A percentile compares a stretch with the other conserved stretches of the same genome.
Evolutionary conservation across 805 yeast genomes (phyloP).

Genomic region (Ogataea ganodermae): DNA sequence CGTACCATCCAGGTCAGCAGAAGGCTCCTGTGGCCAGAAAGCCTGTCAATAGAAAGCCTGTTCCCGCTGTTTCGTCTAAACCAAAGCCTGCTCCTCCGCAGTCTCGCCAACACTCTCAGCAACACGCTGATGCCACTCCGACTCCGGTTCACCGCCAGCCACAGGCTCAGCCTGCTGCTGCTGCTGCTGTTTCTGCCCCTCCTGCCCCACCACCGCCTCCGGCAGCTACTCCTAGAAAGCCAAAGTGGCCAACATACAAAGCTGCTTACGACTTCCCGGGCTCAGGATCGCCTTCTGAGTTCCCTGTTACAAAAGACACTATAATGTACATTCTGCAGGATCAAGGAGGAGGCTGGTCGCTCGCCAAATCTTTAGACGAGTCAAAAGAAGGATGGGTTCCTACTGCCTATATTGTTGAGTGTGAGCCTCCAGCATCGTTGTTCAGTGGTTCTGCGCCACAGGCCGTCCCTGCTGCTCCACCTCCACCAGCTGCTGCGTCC

Average conservation of each 20-base stretch:
- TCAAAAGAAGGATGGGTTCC: slow-evolving; percentile 96
- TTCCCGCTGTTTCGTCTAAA: slow-evolving; percentile 22
- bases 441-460: slow-evolving; percentile 35
- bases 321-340: slow-evolving; percentile 70
- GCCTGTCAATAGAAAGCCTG: slow-evolving; percentile 32
- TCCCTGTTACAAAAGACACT: slow-evolving; percentile 77
- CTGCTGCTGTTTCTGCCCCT: slow-evolving; percentile 10
- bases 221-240: slow-evolving; percentile 61
- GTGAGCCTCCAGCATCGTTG: slow-evolving; percentile 47
- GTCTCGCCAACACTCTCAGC: slow-evolving; percentile 17
- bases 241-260: slow-evolving; percentile 73
- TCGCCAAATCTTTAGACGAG: slow-evolving; percentile 77
- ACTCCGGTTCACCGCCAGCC: slow-evolving; percentile 14
- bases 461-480: slow-evolving; percentile 37
- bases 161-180: slow-evolving; percentile 15
- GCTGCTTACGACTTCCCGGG: slow-evolving; percentile 92
- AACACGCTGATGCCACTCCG: not conserved
- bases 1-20: slow-evolving; percentile 39
- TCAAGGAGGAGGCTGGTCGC: slow-evolving; percentile 91
- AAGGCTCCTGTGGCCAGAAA: slow-evolving; percentile 32
- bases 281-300: slow-evolving; percentile 75
- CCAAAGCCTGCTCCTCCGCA: slow-evolving; percentile 30
- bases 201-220: slow-evolving; percentile 75
- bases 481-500: slow-evolving; percentile 24
- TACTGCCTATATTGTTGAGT: slow-evolving; percentile 76